These are phyloP conservation scores for Thelephora ganbajun DNA, from an alignment of 768 basidiomycete species.

Conservation along the genomic window DNA sequence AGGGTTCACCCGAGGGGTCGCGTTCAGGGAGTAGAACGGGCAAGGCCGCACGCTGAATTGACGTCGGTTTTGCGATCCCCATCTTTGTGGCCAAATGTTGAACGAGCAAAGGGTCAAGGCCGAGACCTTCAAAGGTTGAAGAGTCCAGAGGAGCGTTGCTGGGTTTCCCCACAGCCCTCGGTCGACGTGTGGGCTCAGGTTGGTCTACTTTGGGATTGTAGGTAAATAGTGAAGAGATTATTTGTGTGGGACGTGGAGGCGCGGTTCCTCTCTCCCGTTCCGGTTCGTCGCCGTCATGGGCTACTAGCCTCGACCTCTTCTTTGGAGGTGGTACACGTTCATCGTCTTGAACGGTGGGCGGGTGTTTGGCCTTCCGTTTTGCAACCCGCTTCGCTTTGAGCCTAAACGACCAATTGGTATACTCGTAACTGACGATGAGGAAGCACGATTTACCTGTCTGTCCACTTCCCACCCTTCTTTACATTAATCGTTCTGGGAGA, in stretches of 20 bases:
- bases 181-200: background rate
- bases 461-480: slow-evolving; percentile 62
- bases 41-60: slow-evolving; percentile 69
- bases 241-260: slow-evolving; percentile 29
- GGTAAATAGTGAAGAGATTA: slow-evolving; percentile 46
- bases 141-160: slow-evolving; percentile 81
- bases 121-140: slow-evolving; percentile 70
- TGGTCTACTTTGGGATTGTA: slow-evolving; percentile 16
- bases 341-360: slow-evolving; percentile 8
- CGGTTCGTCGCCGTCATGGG: slow-evolving; percentile 1
- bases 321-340: slow-evolving; percentile 23
- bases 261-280: slow-evolving; percentile 12
- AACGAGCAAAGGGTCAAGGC: slow-evolving; percentile 69
- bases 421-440: slow-evolving; percentile 4
- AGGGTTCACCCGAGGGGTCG: slow-evolving; percentile 21
- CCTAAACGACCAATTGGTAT: slow-evolving; percentile 24
- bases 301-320: slow-evolving; percentile 31
- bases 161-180: slow-evolving; percentile 20
- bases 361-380: slow-evolving; percentile 39
- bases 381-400: slow-evolving; percentile 60
- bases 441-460: slow-evolving; percentile 45
- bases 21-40: slow-evolving; percentile 42
- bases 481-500: slow-evolving; percentile 14
- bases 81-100: slow-evolving; percentile 71
- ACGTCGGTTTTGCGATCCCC: slow-evolving; percentile 73